Evolutionary conservation across 192 early-diverging fungal genomes (phyloP).

Genomic region (Haplosporangium gracile): DNA sequence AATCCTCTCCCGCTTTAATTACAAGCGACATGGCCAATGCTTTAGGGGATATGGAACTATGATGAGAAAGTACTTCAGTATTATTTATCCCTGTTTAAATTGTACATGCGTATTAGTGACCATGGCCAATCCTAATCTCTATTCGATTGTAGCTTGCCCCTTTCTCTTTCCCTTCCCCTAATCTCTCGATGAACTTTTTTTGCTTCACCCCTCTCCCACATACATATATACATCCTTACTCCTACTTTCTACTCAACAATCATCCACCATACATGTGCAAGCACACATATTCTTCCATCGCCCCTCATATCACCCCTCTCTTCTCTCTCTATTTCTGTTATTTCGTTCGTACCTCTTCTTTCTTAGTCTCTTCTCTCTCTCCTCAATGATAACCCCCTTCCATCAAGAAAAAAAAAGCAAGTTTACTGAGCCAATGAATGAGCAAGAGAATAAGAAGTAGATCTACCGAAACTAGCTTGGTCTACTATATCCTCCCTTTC

Average conservation of each 20-base stretch:
- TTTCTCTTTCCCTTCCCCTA: background rate
- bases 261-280: background rate
- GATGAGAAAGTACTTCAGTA: too few relatives aligned
- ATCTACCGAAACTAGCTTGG: too few relatives aligned
- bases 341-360: background rate
- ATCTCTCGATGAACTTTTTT: background rate
- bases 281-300: background rate
- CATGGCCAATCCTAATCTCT: background rate
- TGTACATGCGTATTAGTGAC: too few relatives aligned
- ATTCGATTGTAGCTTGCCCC: background rate
- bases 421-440: too few relatives aligned
- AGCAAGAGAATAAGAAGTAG: too few relatives aligned
- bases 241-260: background rate
- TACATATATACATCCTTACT: background rate
- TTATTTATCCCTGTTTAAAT: too few relatives aligned
- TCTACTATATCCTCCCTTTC: background rate
- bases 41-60: too few relatives aligned
- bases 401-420: background rate
- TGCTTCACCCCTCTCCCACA: background rate
- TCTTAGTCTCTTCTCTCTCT: constrained; percentile 10
- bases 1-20: too few relatives aligned
- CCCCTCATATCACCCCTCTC: background rate
- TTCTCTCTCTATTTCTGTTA: background rate
- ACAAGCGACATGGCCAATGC: too few relatives aligned
- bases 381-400: background rate